These are phyloP conservation scores for Russula griseocarnosa DNA, from an alignment of 768 basidiomycete genomes.

Conservation along the genomic window DNA sequence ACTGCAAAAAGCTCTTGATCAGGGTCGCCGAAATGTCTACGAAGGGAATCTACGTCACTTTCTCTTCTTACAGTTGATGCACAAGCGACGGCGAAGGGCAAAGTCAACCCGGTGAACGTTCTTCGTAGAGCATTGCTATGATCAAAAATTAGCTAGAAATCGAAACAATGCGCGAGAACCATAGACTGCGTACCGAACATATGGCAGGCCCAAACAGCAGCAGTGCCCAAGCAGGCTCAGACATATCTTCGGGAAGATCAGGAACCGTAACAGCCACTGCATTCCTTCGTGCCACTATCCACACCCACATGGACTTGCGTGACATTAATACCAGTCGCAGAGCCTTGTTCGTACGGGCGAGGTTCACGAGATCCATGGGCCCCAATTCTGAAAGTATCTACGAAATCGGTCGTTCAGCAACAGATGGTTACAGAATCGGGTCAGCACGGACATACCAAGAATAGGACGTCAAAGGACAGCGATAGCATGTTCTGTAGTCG, in stretches of 20 bases:
- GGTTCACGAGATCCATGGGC: constrained; percentile 24
- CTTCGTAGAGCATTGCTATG: constrained; percentile 16
- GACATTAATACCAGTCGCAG: constrained; percentile 26
- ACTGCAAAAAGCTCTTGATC: neutral
- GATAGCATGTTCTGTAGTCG: constrained; percentile 26
- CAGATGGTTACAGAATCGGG: neutral
- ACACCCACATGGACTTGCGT: constrained; percentile 23
- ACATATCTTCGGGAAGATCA: constrained; percentile 27
- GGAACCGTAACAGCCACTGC: constrained; percentile 11
- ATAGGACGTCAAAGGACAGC: constrained; percentile 23
- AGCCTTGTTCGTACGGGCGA: constrained; percentile 26
- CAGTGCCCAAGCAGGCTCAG: constrained; percentile 27
- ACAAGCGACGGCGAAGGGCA: constrained; percentile 26
- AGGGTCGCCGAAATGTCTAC: neutral
- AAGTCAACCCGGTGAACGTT: constrained; percentile 26
- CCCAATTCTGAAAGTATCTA: constrained; percentile 20
- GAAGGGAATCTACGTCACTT: constrained; percentile 9
- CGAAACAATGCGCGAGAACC: neutral
- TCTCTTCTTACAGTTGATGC: constrained; percentile 17
- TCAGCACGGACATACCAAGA: constrained; percentile 11
- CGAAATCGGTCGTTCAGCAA: neutral
- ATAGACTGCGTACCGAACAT: constrained; percentile 15
- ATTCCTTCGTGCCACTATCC: constrained; percentile 18
- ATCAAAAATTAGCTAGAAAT: neutral
- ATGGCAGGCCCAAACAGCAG: constrained; percentile 24